Base-by-base conservation (phyloP, 2,329 filamentous ascomycete species). In the Penicillium griseofulvum region DNA sequence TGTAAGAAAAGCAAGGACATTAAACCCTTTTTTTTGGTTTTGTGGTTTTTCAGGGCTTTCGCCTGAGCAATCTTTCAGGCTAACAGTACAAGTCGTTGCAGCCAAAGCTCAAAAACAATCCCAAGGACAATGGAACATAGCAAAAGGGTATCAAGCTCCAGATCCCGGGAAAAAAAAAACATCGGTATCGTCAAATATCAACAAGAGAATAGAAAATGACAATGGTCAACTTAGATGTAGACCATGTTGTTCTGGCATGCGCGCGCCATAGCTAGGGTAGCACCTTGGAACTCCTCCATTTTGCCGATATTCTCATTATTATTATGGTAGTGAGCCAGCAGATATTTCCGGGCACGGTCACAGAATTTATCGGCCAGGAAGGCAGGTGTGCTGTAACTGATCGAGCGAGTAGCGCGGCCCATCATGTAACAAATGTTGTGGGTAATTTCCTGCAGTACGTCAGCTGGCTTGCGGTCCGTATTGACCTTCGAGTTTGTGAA, bases 401-500 rank as follows among this genome's bases (percentile, higher is more conserved):
- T 58, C 0, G 63, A 60, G 6, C 63, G 62, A 34, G 63, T 65
- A 52, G 62, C 64, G 12, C 63, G 63, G 12, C 62, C 63, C 63
- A 65, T 65, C 59, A 65, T 49, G 48, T 65, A 65, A n/a, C 59
- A 65, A 19, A 65, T 65, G n/a, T 49, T 56, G 37, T 65, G 56
- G 4, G 62, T 65, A 8, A 65, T 19, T 37, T 58, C 54, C 22
- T 65, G 62, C 4, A 65, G 16, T 7, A 46, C 29, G 29, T 65
- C 61, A 3, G 56, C 31, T 0, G 63, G 50, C 17, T 49, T 57
- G 19, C 17, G 26, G 7, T 42, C 49, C 6, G 29, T 9, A 28
- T 50, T 55, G 3, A 24, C 22, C 3, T 45, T 19, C 0, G 37
- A 26, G 28, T 31, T 49, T 0, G 47, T 49, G 74, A 89, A 89